Base-by-base conservation (phyloP, 225 moss, liverwort and hornwort genomes). In the Polytrichum commune region DNA sequence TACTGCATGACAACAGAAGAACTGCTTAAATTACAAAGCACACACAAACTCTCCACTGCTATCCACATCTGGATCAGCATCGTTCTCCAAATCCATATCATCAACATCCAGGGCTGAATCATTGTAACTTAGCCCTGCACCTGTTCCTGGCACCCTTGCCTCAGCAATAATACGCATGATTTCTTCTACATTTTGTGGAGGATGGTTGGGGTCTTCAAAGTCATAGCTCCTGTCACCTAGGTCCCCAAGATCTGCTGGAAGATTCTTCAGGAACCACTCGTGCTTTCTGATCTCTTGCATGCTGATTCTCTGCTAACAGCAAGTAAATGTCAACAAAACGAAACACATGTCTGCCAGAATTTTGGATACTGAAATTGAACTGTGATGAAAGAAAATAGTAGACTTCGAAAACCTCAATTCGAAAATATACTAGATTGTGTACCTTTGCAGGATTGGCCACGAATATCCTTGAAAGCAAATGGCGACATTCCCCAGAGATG, bases 21-120 rank as follows among this genome's bases (percentile, higher is more conserved):
- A 46, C 46, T 16, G 13, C 10, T 46, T 8, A 38, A 4, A 75
- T 70, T 91, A 95, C 92, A 98, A 92, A 27, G 91, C 82, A 75
- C 97, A 94, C 35, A 98, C 97, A 62, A 98, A 98, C 76, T 98
- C 97, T 66, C 97, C 97, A 75, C 97, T 98, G 62, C 97, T 95
- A 19, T 91, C 91, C 18, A 90, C 68, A 69, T 96, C 89, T 0
- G 89, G 89, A 67, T 89, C 89, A n/a, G 58, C 83, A 69, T 86
- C 96, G 62, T 68, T 87, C 53, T 92, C 97, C 75, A 92, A 61
- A 55, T 95, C 92, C 94, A 98, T 87, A 55, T 98, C 97, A 76
- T 90, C 93, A 23, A 56, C 93, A 71, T 95, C 97, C 30, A 55
- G 7, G 5, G 74, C 89, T 27, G 78, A 72, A 53, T 91, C 91